Percentiles rank a stretch among this genome's conserved stretches.
Conservation (phyloP, 345 rosid genomes). For the Cardamine resedifolia region DNA sequence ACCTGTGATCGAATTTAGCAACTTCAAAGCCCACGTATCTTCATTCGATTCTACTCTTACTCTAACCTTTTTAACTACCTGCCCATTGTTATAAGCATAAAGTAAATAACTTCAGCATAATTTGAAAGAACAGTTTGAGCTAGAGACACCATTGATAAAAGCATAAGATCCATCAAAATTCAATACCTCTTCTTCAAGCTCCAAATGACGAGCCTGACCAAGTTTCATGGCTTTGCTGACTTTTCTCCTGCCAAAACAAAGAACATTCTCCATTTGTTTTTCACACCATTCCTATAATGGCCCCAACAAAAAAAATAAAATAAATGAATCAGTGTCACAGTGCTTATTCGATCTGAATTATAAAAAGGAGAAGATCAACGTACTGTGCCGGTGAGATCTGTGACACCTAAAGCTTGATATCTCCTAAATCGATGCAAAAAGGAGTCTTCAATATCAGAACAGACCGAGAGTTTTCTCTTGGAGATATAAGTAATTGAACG, state of each 20-base stretch:
- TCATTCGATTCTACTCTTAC: slow-evolving; percentile 52
- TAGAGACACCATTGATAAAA: too few species aligned
- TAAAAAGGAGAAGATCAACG: background rate
- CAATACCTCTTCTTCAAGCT: slow-evolving; percentile 73
- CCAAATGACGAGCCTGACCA: slow-evolving; percentile 68
- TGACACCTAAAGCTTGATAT: slow-evolving; percentile 59
- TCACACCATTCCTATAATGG: slow-evolving; percentile 97
- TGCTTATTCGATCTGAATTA: background rate
- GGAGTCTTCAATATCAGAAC: slow-evolving; percentile 61
- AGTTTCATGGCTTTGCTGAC: slow-evolving; percentile 65
- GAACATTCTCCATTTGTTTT: slow-evolving; percentile 67
- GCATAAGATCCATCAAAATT: background rate
- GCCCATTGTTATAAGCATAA: background rate
- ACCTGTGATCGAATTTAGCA: slow-evolving; percentile 61
- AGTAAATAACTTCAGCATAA: slow-evolving; percentile 15
- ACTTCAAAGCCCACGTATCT: slow-evolving; percentile 74
- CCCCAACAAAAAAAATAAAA: background rate
- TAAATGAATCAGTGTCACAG: too few species aligned
- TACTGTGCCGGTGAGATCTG: slow-evolving; percentile 71
- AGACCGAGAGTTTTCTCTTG: slow-evolving; percentile 39
- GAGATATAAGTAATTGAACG: slow-evolving; percentile 44
- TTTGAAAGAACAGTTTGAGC: too few species aligned
- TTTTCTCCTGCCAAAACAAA: slow-evolving; percentile 44
- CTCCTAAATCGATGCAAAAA: slow-evolving; percentile 51
- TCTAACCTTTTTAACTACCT: slow-evolving; percentile 57